Percentiles rank a stretch among this genome's conserved stretches.
Conservation (phyloP, 495 filamentous ascomycete genomes). For the Neurospora africana region DNA sequence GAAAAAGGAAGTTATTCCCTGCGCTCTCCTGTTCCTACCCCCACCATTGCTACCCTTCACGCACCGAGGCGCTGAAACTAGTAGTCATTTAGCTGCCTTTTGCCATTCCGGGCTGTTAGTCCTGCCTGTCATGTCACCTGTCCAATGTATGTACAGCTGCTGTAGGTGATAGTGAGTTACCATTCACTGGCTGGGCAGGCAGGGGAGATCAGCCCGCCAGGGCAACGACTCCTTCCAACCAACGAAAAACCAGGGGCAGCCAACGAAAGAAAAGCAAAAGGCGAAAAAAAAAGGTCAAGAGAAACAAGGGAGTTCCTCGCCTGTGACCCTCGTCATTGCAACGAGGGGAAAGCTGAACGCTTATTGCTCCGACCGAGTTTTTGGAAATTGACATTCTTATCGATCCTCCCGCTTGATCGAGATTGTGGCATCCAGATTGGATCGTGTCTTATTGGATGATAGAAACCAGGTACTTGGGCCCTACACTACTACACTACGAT, state of each 20-base stretch:
- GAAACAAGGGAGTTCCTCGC: background rate
- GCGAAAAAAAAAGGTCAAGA: background rate
- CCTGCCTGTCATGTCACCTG: background rate
- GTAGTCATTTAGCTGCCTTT: background rate
- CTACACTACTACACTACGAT: conserved; percentile 1
- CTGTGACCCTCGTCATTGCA: background rate
- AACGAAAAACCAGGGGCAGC: background rate
- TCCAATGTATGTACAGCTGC: background rate
- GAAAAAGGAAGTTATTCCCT: background rate
- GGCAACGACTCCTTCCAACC: background rate
- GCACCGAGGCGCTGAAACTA: background rate
- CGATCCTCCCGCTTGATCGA: conserved; percentile 19
- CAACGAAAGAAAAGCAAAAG: background rate
- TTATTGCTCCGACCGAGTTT: conserved; percentile 17
- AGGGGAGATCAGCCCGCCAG: background rate
- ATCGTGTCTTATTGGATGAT: conserved; percentile 4
- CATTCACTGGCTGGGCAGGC: background rate
- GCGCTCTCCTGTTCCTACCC: background rate
- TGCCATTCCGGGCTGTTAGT: background rate
- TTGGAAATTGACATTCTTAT: conserved; percentile 7
- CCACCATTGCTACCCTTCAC: background rate
- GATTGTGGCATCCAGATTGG: conserved; percentile 10
- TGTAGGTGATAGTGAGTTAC: background rate
- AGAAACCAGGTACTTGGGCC: conserved; percentile 15
- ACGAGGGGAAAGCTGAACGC: background rate